Evolutionary conservation across 2,329 filamentous ascomycete genomes (phyloP).

Genomic region (Penicillium sp.): DNA sequence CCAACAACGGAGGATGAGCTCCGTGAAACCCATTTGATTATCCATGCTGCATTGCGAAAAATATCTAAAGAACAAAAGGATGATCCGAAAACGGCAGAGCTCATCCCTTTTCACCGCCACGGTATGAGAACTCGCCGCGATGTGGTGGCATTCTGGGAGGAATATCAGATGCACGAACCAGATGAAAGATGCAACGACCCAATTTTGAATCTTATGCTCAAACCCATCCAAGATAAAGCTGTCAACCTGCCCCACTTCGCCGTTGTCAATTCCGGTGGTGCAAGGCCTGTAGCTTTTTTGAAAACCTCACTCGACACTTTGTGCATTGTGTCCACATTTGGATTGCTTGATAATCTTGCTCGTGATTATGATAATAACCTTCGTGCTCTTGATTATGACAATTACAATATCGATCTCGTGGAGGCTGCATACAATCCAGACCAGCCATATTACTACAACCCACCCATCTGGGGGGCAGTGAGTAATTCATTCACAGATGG

Average conservation of each 20-base stretch:
- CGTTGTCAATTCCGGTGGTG: background rate
- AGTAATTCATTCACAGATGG: background rate
- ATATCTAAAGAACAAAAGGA: background rate
- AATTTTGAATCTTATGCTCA: background rate
- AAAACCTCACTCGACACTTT: background rate
- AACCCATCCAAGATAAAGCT: background rate
- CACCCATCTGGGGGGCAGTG: background rate
- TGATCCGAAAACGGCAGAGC: background rate
- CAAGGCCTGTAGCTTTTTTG: background rate
- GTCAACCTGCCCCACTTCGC: background rate
- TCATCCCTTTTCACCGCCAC: background rate
- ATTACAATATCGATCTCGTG: background rate
- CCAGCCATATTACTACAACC: background rate
- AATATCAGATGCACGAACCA: background rate
- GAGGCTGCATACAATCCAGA: background rate
- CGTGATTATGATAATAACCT: background rate
- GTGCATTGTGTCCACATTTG: background rate
- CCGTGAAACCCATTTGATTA: background rate
- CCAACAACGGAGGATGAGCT: background rate
- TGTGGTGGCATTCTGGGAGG: background rate
- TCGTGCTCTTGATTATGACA: background rate
- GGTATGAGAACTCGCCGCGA: background rate
- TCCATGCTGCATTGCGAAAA: background rate
- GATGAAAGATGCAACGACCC: background rate
- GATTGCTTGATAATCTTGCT: background rate